Conservation (phyloP, 306 rosid species). For the Prunus mongolica region DNA sequence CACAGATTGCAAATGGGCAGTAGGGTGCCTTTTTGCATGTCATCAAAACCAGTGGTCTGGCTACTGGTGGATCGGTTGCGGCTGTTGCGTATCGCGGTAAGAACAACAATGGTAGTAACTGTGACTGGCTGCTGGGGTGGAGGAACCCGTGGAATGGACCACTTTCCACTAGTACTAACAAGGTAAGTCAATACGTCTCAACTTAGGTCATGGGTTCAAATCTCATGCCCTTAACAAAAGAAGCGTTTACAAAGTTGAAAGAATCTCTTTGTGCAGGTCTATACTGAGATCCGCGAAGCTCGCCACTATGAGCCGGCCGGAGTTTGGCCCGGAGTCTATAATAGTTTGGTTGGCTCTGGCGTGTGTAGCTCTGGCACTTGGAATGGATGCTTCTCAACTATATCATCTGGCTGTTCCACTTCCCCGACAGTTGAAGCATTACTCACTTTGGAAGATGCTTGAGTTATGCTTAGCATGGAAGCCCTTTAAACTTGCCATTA, state of each 20-base stretch:
- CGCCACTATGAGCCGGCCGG: neutral
- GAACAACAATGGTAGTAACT: fast-evolving
- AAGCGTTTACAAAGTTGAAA: neutral
- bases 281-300: neutral
- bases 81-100: neutral
- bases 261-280: neutral
- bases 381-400: neutral
- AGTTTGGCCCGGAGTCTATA: neutral
- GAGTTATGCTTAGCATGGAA: neutral
- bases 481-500: neutral
- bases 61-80: neutral
- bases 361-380: neutral
- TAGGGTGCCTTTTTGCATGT: conserved; percentile 17
- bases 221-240: no score
- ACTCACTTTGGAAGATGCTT: neutral
- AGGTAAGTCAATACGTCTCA: neutral
- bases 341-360: neutral
- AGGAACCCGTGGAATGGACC: neutral
- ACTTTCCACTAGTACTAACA: neutral
- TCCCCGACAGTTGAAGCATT: neutral
- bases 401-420: neutral
- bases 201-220: no score
- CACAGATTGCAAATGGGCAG: neutral
- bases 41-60: neutral
- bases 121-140: neutral